These are phyloP conservation scores for Talaromyces nanjingensis DNA, from an alignment of 495 filamentous ascomycete genomes.

Conservation along the genomic window DNA sequence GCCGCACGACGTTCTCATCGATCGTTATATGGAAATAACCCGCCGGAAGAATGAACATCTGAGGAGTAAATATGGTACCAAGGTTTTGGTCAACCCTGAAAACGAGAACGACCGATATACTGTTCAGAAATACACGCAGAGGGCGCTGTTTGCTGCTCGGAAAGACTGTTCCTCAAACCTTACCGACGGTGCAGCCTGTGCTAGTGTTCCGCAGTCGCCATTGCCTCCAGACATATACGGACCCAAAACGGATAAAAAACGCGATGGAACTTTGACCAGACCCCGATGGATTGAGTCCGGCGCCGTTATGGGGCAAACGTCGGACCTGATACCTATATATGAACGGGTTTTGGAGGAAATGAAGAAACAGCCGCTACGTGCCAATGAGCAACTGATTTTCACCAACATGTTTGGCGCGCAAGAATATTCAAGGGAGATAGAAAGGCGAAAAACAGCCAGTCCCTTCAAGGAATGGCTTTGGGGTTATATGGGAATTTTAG, in stretches of 20 bases:
- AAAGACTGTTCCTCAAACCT: conserved; percentile 48
- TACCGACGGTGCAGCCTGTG: conserved; percentile 42
- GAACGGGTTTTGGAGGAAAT: conserved; percentile 36
- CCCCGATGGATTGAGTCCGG: conserved; percentile 47
- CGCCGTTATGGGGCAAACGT: conserved; percentile 45
- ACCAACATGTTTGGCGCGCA: conserved; percentile 53
- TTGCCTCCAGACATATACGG: conserved; percentile 54
- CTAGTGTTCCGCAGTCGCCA: conserved; percentile 45
- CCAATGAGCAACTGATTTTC: conserved; percentile 26
- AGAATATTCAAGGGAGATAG: conserved; percentile 47
- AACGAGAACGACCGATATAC: conserved; percentile 19
- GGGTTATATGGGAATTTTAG: conserved; percentile 33
- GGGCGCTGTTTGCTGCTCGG: conserved; percentile 53
- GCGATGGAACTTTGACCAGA: conserved; percentile 32
- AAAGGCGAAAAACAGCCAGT: conserved; percentile 33
- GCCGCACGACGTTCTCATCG: conserved; percentile 49
- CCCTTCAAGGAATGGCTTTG: conserved; percentile 40
- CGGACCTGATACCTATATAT: conserved; percentile 45
- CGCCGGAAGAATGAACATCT: conserved; percentile 42
- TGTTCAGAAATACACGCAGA: conserved; percentile 46
- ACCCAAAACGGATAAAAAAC: conserved; percentile 40
- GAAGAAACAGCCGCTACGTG: conserved; percentile 18
- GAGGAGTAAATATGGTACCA: conserved; percentile 39
- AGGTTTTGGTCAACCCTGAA: conserved; percentile 20
- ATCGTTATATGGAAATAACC: conserved; percentile 45